Base-by-base conservation (phyloP, 768 basidiomycete genomes). In the Gloeopeniophorella convolvens region DNA sequence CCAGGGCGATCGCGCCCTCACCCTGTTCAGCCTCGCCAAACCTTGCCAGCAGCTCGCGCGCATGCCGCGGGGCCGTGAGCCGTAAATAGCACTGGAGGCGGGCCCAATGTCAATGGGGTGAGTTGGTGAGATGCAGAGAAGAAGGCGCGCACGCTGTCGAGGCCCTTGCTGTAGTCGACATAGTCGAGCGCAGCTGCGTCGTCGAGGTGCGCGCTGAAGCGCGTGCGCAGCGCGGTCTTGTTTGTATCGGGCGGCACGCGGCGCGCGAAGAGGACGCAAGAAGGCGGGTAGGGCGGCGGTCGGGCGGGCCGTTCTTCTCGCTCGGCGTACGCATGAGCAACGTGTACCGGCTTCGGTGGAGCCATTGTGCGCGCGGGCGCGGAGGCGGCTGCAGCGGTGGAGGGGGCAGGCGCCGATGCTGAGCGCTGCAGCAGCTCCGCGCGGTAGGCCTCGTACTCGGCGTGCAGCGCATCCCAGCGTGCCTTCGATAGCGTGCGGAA, bases 101-200 rank as follows among this genome's bases (percentile, higher is more conserved):
- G 6, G 20, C 27, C 41, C 7, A 43, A 23, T 12, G 21, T 16
- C 11, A 20, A 15, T 13, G 11, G 13, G 6, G 0, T 4, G 28
- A 15, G 35, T 15, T 2, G 4, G n/a, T 5, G n/a, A 11, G 24
- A 2, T 4, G 1, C 18, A 16, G 41, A 10, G 27, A 23, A 26
- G 30, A n/a, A 5, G 37, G 26, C 8, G 20, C 80, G 39, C 59
- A 89, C 88, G 15, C 76, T 73, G 55, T 87, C 80, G 72, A 85
- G 80, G 13, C 85, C 83, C 62, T 89, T 90, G 56, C 63, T 79
- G 63, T 78, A 90, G 65, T 91, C 89, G 15, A 90, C 75, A 48
- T 92, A 92, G 60, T 90, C 85, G 24, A 91, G 63, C 2, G 71
- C 77, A 6, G 67, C 65, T 13, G 46, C 16, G 20, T 23, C 59